These are phyloP conservation scores for Xanthoconium purpureum DNA, from an alignment of 768 basidiomycete species.

Conservation along the genomic window DNA sequence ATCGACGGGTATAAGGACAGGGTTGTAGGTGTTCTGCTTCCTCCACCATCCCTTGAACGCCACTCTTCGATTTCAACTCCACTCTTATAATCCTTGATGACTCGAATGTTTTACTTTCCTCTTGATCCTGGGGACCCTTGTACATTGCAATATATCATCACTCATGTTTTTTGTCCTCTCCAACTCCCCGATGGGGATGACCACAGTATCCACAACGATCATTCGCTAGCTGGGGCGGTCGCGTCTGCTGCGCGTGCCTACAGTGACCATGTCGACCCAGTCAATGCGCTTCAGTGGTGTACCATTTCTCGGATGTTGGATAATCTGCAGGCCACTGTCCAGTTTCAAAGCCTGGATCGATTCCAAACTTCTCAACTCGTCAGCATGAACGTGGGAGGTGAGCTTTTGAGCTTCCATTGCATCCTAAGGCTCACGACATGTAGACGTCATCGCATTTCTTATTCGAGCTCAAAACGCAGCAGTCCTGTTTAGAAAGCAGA, in stretches of 20 bases:
- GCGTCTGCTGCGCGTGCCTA: neutral
- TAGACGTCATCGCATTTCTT: slow-evolving; percentile 26
- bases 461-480: neutral
- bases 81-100: too few species aligned
- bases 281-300: neutral
- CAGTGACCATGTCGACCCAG: neutral
- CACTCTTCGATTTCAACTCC: too few species aligned
- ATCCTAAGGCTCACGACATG: neutral
- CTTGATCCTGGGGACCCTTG: too few species aligned
- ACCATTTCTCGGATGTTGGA: neutral
- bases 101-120: too few species aligned
- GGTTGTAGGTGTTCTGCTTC: too few species aligned
- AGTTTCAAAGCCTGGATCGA: neutral
- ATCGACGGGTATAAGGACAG: too few species aligned
- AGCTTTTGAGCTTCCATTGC: neutral
- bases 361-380: neutral
- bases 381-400: neutral
- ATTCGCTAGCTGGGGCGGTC: neutral
- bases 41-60: too few species aligned
- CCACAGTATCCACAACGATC: neutral
- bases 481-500: slow-evolving; percentile 23
- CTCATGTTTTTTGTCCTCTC: neutral
- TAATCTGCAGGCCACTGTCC: neutral
- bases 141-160: neutral
- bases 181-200: neutral